Base-by-base conservation (phyloP, 2,329 filamentous ascomycete genomes). In the Colletotrichum karsti region DNA sequence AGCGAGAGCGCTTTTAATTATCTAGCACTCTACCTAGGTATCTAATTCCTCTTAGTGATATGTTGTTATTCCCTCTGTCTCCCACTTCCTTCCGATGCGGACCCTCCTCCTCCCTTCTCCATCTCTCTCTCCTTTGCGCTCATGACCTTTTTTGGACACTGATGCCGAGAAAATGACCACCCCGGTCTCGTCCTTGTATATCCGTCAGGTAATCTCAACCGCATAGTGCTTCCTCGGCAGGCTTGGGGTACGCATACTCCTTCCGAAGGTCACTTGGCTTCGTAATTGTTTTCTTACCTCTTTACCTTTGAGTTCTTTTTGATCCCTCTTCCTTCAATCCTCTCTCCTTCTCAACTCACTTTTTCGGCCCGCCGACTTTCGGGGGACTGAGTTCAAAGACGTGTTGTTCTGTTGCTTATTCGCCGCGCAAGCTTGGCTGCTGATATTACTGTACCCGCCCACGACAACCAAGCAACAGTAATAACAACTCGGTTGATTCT, bases 61-160 rank as follows among this genome's bases (percentile, higher is more conserved):
- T n/a, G n/a, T n/a, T n/a, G n/a, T 15, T 59, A 15, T 33, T 46
- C 20, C n/a, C 26, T 41, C 54, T 13, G 4, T 35, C 41, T 63
- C 58, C 33, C 35, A 55, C 42, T 28, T 62, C 26, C 48, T 39
- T 42, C 63, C 41, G 58, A 33, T 20, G 42, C 50, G 58, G 50
- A 42, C 48, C 58, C n/a, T n/a, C n/a, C n/a, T n/a, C n/a, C n/a
- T 54, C 28, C 18, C 20, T 57, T 41, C 54, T 33, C 39, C 20
- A n/a, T 26, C 46, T 50, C 18, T 50, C 28, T 28, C 54, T 35
- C n/a, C n/a, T 42, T 10, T 35, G 12, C 44, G 15, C 44, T 28
- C 44, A 56, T 65, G 62, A 26, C 62, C 35, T 18, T 51, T n/a
- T 57, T 51, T 41, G 53, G 48, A 46, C 33, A 60, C 37, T 18